phyloP scores from a whole-genome alignment of 2,329 filamentous ascomycete species.

The Furcasterigmium sp. region DNA sequence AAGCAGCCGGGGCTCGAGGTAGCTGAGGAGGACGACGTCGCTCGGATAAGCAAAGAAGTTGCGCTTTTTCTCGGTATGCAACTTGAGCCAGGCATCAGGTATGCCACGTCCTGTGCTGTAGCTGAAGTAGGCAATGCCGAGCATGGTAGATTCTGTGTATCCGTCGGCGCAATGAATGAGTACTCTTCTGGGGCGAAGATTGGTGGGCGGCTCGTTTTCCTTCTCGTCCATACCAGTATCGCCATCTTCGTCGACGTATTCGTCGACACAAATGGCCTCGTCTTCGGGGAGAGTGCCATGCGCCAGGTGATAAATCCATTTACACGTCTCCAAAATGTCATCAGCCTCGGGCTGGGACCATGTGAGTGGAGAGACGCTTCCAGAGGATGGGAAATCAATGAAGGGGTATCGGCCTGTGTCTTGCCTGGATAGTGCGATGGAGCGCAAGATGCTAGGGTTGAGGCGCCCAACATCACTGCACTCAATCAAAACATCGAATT shows the following conservation, averaged over 20 bases:
- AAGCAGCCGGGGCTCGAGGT: constrained; percentile 71
- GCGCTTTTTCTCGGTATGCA: constrained; percentile 74
- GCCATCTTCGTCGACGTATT: constrained; percentile 37
- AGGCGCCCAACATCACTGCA: constrained; percentile 80
- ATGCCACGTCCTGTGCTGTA: constrained; percentile 79
- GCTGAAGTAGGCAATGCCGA: constrained; percentile 89
- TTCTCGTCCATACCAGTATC: constrained; percentile 46
- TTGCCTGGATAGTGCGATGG: constrained; percentile 51
- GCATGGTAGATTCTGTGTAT: constrained; percentile 88
- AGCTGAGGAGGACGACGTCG: constrained; percentile 76
- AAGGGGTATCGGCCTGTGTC: constrained; percentile 27
- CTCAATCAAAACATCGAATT: constrained; percentile 84
- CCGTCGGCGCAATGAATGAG: constrained; percentile 93
- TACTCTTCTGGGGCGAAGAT: constrained; percentile 54
- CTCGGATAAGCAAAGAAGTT: constrained; percentile 97
- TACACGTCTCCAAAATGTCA: constrained; percentile 77
- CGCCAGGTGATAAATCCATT: constrained; percentile 82
- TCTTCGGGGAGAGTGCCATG: constrained; percentile 49
- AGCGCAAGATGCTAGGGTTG: constrained; percentile 60
- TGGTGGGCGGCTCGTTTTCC: constrained; percentile 9
- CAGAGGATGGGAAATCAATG: constrained; percentile 87
- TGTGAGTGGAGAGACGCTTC: constrained; percentile 81
- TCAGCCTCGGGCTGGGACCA: constrained; percentile 82
- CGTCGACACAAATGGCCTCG: constrained; percentile 3
- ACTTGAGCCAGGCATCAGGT: constrained; percentile 78